Percentiles rank a stretch among this genome's conserved stretches.
Conservation (phyloP, 2,329 filamentous ascomycete species). For the Trichothecium sympodiale region DNA sequence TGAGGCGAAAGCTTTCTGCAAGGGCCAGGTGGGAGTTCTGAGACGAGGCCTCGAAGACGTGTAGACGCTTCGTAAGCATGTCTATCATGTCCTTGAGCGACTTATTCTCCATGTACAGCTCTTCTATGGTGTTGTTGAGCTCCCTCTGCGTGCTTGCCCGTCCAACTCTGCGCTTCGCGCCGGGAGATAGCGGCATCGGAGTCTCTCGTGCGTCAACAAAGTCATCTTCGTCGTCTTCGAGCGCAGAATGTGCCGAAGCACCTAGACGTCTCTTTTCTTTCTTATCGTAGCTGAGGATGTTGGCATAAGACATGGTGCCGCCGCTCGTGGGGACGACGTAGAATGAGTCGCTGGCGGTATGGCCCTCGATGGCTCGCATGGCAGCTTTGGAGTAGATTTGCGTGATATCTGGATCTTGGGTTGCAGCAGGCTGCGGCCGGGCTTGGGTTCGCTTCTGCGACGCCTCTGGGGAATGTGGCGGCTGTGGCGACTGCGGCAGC, state of each 20-base stretch:
- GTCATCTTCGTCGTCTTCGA: slow-evolving; percentile 64
- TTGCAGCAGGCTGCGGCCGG: slow-evolving; percentile 9
- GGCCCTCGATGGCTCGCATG: slow-evolving; percentile 63
- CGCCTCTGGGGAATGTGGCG: slow-evolving; percentile 23
- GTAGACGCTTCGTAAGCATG: slow-evolving; percentile 75
- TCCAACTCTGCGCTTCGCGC: slow-evolving; percentile 26
- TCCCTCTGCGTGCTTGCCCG: slow-evolving; percentile 31
- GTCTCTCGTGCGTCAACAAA: slow-evolving; percentile 82
- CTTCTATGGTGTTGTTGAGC: slow-evolving; percentile 64
- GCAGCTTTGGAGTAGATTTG: slow-evolving; percentile 80
- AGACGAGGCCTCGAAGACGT: slow-evolving; percentile 85
- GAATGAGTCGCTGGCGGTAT: slow-evolving; percentile 64
- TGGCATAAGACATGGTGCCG: slow-evolving; percentile 86
- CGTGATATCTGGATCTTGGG: slow-evolving; percentile 60
- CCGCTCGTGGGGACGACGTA: slow-evolving; percentile 90
- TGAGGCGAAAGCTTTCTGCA: slow-evolving; percentile 67
- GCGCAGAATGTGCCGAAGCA: slow-evolving; percentile 33
- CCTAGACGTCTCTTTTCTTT: slow-evolving; percentile 53
- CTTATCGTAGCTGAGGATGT: slow-evolving; percentile 63
- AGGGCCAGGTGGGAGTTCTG: slow-evolving; percentile 80
- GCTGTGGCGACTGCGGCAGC: slow-evolving; percentile 20
- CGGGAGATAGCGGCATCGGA: slow-evolving; percentile 31
- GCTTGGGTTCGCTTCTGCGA: slow-evolving; percentile 25
- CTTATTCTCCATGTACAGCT: slow-evolving; percentile 79
- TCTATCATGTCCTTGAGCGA: slow-evolving; percentile 78